phyloP scores from a whole-genome alignment of 2,329 filamentous ascomycete genomes.

The Ascocoryne sarcoides region DNA sequence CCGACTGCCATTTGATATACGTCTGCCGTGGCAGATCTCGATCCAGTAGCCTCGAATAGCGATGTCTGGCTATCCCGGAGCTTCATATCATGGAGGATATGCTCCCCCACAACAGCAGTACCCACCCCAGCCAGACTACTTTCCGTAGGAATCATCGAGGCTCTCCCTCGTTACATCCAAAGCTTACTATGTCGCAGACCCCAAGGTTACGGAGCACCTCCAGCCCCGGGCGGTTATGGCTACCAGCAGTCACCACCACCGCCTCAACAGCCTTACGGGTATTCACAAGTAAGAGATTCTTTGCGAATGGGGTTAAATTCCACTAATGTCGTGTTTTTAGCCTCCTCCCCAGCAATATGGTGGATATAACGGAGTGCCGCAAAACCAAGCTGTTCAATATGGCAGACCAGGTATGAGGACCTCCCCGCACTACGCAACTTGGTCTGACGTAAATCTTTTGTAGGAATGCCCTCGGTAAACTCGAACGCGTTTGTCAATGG shows the following conservation, averaged over 20 bases:
- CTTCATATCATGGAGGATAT: conserved; percentile 42
- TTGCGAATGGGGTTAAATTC: not conserved
- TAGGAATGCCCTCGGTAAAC: not conserved
- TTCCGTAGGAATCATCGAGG: conserved; percentile 36
- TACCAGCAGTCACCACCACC: not conserved
- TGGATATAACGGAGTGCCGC: conserved; percentile 4
- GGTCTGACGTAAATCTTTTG: not conserved
- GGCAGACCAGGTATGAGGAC: not conserved
- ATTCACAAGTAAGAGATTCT: not conserved
- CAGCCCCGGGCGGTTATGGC: not conserved
- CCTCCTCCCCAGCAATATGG: not conserved
- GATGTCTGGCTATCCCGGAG: conserved; percentile 58
- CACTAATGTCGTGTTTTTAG: not conserved
- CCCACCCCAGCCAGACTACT: conserved; percentile 35
- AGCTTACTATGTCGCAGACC: not conserved
- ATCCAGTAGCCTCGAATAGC: not conserved
- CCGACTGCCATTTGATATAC: not conserved
- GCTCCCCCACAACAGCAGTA: conserved; percentile 36
- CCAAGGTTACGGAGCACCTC: conserved; percentile 4
- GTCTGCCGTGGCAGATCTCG: not conserved
- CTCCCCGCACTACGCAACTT: not conserved
- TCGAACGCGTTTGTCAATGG: not conserved
- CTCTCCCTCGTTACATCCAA: conserved; percentile 20
- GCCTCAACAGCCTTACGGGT: not conserved
- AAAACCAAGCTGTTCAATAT: not conserved